These are phyloP conservation scores for Aspergillus pseudoterreus DNA, from an alignment of 2,329 filamentous ascomycete genomes.

Conservation along the genomic window DNA sequence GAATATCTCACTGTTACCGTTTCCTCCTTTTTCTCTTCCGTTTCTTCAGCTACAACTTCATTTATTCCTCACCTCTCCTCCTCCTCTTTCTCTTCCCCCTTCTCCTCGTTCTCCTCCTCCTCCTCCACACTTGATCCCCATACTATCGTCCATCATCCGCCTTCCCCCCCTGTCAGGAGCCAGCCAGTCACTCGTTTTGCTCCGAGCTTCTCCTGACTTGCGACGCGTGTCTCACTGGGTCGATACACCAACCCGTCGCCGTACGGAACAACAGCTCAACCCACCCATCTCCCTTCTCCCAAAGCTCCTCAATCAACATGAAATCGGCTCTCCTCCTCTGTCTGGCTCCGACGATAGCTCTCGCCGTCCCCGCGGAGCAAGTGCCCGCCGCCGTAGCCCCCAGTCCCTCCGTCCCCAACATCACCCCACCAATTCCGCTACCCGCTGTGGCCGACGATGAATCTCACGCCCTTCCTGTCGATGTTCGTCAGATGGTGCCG, in stretches of 20 bases:
- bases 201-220: constrained; percentile 1
- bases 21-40: constrained; percentile 10
- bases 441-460: constrained; percentile 11
- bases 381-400: constrained; percentile 24
- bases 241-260: background rate
- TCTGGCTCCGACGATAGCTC: constrained; percentile 20
- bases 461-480: background rate
- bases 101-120: constrained; percentile 1
- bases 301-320: constrained; percentile 11
- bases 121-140: background rate
- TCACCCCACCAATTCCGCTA: constrained; percentile 13
- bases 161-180: constrained; percentile 2
- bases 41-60: constrained; percentile 3
- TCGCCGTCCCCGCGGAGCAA: constrained; percentile 22
- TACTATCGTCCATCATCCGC: background rate
- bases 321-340: constrained; percentile 16
- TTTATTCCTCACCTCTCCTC: constrained; percentile 1
- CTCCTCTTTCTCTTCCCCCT: background rate
- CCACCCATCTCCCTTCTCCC: background rate
- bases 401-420: constrained; percentile 15
- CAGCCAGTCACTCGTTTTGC: constrained; percentile 1
- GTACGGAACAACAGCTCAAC: background rate
- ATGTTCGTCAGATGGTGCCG: constrained; percentile 10
- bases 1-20: constrained; percentile 10
- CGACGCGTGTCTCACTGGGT: background rate